Percentiles rank a stretch among this genome's conserved stretches.
These are phyloP conservation scores for Leishmania aethiopica DNA, from an alignment of 208 protist species.

Conservation along the genomic window DNA sequence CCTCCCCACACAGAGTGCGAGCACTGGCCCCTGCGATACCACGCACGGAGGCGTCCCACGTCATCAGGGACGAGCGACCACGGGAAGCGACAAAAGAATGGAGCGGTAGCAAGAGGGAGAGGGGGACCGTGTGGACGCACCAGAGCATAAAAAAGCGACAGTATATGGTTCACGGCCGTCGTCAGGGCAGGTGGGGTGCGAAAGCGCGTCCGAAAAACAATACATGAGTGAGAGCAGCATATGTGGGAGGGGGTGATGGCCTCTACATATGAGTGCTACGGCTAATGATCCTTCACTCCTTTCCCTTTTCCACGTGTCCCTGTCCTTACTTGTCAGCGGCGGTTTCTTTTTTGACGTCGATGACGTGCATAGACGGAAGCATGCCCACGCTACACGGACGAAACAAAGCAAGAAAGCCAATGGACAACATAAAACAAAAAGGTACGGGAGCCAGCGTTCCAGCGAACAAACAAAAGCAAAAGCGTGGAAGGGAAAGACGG, in stretches of 20 bases:
- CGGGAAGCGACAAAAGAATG: not conserved
- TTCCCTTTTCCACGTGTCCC: not conserved
- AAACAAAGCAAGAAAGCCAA: not conserved
- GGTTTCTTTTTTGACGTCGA: not conserved
- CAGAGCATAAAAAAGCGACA: conserved; percentile 1
- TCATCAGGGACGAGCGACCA: not conserved
- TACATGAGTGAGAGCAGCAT: not conserved
- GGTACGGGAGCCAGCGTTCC: not conserved
- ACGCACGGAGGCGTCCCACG: not conserved
- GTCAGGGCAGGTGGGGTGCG: not conserved
- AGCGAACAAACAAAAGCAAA: not conserved
- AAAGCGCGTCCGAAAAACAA: not conserved
- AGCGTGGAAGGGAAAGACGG: not conserved
- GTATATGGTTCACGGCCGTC: not conserved
- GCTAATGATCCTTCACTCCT: not conserved
- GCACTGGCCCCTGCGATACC: not conserved
- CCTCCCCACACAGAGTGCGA: not conserved
- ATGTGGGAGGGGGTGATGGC: not conserved
- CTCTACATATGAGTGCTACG: not conserved
- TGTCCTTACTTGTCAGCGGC: not conserved
- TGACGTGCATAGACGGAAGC: not conserved
- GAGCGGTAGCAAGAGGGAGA: not conserved
- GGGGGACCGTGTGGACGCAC: not conserved
- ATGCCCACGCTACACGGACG: not conserved
- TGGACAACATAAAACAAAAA: not conserved